Base-by-base conservation (phyloP, 768 basidiomycete genomes). In the Trametes punicea region DNA sequence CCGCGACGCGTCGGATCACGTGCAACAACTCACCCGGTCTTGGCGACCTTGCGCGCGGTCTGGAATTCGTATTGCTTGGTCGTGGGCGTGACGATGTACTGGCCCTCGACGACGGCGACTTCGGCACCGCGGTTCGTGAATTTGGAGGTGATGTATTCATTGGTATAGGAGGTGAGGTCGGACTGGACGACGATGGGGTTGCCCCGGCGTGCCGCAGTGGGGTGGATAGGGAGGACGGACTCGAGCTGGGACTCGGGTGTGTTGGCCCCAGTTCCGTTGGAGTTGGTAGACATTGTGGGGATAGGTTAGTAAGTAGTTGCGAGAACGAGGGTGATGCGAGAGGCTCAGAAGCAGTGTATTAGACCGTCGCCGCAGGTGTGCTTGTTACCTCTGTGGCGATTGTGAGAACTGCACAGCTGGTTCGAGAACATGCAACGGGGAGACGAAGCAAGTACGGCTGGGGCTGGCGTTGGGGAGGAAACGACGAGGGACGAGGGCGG, bases 351-450 rank as follows among this genome's bases (percentile, higher is more conserved):
- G 59, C 76, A 74, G 56, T 70, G 57, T 74, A 77, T 77, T 51
- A 91, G 70, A 68, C 87, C 81, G 62, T 84, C 82, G 64, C 89
- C 81, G 69, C 76, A 75, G 64, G 87, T 84, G 80, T 95, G 93
- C 71, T 90, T 93, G 67, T 69, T 72, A 78, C 93, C 93, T 84
- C 91, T 81, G 77, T 89, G 81, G 66, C 82, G 80, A 77, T 95
- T 95, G 78, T 95, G 93, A 64, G 83, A 77, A 74, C 87, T 89
- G 74, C 87, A 85, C 64, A 94, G 88, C 73, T 87, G 86, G 89
- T 95, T 94, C 62, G 89, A 91, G 90, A 87, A 96, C 93, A 94
- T 94, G 82, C 88, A 60, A 91, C 65, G 51, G 52, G 54, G 61
- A 48, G 48, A 36, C 34, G 46, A 46, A 30, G 41, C 46, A 41